These are phyloP conservation scores for Penicillium pancosmium DNA, from an alignment of 495 filamentous ascomycete genomes.

Conservation along the genomic window DNA sequence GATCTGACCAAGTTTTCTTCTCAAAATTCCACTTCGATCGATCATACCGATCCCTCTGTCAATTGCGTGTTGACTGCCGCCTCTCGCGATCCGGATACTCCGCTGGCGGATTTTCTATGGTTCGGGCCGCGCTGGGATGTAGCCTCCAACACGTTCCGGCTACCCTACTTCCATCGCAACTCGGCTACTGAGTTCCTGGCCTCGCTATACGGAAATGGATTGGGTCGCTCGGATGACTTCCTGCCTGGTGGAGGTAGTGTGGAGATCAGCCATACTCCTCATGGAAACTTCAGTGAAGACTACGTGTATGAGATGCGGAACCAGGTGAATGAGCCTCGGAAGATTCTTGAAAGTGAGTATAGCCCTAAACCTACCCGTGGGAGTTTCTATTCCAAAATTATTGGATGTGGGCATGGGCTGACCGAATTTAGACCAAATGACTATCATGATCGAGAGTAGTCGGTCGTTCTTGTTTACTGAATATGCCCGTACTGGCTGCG, in stretches of 20 bases:
- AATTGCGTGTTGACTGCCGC: constrained; percentile 44
- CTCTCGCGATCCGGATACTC: constrained; percentile 40
- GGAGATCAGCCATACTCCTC: constrained; percentile 45
- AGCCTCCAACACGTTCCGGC: constrained; percentile 45
- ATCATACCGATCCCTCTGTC: constrained; percentile 45
- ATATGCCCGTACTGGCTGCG: constrained; percentile 41
- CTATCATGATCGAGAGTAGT: constrained; percentile 46
- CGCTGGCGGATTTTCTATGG: constrained; percentile 46
- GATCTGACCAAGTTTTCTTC: constrained; percentile 46
- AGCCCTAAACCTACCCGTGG: neutral
- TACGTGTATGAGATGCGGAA: constrained; percentile 44
- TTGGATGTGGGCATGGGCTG: no score
- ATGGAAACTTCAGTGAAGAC: constrained; percentile 45
- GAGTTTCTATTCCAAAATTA: no score
- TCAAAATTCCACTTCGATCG: constrained; percentile 44
- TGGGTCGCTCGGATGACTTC: constrained; percentile 46
- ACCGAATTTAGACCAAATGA: constrained; percentile 18
- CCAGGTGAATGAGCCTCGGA: constrained; percentile 43
- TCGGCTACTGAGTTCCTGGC: constrained; percentile 46
- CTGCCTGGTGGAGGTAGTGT: constrained; percentile 45
- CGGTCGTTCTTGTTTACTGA: constrained; percentile 46
- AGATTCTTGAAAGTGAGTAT: constrained; percentile 38
- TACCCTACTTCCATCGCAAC: constrained; percentile 49
- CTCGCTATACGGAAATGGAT: constrained; percentile 41
- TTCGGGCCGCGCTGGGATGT: constrained; percentile 49